phyloP scores from a whole-genome alignment of 805 yeast species.

The Ogataea pignaliae region DNA sequence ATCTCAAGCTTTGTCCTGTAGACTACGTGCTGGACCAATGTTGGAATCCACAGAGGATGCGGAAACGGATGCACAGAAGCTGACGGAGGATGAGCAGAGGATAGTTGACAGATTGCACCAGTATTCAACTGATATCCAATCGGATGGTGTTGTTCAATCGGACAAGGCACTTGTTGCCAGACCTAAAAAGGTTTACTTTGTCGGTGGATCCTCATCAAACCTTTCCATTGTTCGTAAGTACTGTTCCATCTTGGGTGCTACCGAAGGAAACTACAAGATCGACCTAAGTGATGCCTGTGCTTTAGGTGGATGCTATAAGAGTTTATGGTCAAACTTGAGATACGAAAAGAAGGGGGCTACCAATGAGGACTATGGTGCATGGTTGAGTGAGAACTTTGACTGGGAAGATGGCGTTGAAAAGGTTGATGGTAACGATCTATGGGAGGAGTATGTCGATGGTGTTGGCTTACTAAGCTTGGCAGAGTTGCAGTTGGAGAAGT shows the following conservation, averaged over 20 bases:
- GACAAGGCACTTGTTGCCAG: slow-evolving; percentile 40
- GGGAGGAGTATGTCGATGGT: slow-evolving; percentile 51
- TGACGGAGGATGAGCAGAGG: slow-evolving; percentile 12
- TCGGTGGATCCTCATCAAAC: slow-evolving; percentile 85
- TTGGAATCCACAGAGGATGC: slow-evolving; percentile 34
- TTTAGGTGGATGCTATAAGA: slow-evolving; percentile 83
- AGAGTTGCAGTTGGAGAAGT: slow-evolving; percentile 29
- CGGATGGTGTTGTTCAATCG: slow-evolving; percentile 48
- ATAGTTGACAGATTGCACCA: slow-evolving; percentile 18
- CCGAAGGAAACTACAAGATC: slow-evolving; percentile 60
- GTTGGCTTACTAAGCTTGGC: slow-evolving; percentile 45
- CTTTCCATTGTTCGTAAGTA: slow-evolving; percentile 61
- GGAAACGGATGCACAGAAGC: neutral
- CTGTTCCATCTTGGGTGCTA: slow-evolving; percentile 66
- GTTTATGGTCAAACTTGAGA: slow-evolving; percentile 60
- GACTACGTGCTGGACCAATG: slow-evolving; percentile 77
- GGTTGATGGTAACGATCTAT: slow-evolving; percentile 35
- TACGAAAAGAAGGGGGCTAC: slow-evolving; percentile 22
- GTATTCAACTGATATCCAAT: slow-evolving; percentile 34
- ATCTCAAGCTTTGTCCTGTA: slow-evolving; percentile 80
- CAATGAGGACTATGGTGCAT: slow-evolving; percentile 34
- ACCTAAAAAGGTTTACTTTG: slow-evolving; percentile 73
- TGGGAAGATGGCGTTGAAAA: slow-evolving; percentile 42
- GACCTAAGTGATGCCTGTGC: slow-evolving; percentile 91
- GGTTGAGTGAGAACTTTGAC: slow-evolving; percentile 44